phyloP scores from a whole-genome alignment of 169 alveolate species.

The Besnoitia besnoiti region DNA sequence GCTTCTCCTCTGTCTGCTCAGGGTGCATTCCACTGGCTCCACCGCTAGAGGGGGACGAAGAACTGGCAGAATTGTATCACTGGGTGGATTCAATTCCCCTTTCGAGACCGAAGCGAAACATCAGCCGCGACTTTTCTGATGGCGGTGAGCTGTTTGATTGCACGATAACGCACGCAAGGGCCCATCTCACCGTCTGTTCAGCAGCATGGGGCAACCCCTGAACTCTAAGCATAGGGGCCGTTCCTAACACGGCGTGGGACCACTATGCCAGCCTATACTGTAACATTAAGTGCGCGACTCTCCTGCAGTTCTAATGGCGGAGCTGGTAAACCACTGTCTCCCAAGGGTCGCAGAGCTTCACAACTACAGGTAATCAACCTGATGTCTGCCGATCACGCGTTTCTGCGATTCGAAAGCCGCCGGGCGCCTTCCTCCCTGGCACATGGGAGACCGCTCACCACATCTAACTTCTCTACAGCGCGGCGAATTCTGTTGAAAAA shows the following conservation, averaged over 20 bases:
- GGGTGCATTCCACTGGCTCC: conserved; percentile 9
- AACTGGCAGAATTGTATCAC: conserved; percentile 80
- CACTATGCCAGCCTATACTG: too few relatives aligned
- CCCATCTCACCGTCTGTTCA: not conserved
- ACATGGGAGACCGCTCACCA: not conserved
- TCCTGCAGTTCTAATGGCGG: conserved; percentile 85
- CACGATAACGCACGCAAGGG: too few relatives aligned
- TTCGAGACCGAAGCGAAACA: conserved; percentile 85
- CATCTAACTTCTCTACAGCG: conserved; percentile 39
- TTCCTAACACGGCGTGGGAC: too few relatives aligned
- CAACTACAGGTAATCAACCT: conserved; percentile 78
- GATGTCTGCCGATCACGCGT: too few relatives aligned
- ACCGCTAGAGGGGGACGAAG: conserved; percentile 71
- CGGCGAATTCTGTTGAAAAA: conserved; percentile 81
- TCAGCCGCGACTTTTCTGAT: conserved; percentile 89
- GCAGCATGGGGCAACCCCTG: too few relatives aligned
- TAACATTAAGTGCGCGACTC: conserved; percentile 12
- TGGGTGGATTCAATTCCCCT: conserved; percentile 91
- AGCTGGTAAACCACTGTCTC: conserved; percentile 80
- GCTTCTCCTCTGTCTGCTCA: not conserved
- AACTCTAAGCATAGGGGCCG: too few relatives aligned
- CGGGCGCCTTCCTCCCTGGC: too few relatives aligned
- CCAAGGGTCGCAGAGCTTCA: conserved; percentile 87
- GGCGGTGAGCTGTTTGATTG: conserved; percentile 77
- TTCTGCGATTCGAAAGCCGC: too few relatives aligned